Conservation (phyloP, 164 flowering plant species). For the Macadamia tetraphylla region DNA sequence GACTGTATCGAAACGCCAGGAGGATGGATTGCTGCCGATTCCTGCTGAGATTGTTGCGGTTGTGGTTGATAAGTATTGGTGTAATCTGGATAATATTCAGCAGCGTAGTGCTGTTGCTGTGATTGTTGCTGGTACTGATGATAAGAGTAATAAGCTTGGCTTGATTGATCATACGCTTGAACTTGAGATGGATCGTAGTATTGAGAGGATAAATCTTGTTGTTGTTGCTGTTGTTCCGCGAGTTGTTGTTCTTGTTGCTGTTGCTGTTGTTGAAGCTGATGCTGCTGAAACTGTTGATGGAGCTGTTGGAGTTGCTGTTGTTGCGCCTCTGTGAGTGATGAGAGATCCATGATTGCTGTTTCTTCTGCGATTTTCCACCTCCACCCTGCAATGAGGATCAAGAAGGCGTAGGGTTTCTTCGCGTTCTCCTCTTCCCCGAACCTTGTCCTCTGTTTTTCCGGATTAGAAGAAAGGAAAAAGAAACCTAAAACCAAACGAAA, state of each 20-base stretch:
- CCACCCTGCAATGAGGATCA: too few relatives aligned
- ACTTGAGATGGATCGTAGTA: constrained; percentile 25
- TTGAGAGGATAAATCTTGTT: constrained; percentile 14
- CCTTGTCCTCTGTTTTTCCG: too few relatives aligned
- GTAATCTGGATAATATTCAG: constrained; percentile 23
- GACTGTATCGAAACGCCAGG: constrained; percentile 30
- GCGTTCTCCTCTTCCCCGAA: background rate
- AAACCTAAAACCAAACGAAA: too few relatives aligned
- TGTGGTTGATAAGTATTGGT: constrained; percentile 10
- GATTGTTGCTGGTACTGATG: constrained; percentile 10
- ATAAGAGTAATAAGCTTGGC: constrained; percentile 17
- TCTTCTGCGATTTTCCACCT: too few relatives aligned
- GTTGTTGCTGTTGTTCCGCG: background rate
- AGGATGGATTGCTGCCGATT: constrained; percentile 30
- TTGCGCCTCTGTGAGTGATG: constrained; percentile 25
- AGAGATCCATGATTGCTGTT: constrained; percentile 23
- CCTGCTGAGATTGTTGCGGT: constrained; percentile 3
- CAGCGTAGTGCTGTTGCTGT: constrained; percentile 20
- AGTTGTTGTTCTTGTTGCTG: constrained; percentile 15
- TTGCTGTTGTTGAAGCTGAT: constrained; percentile 15
- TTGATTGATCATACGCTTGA: constrained; percentile 23
- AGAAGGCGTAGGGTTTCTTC: background rate
- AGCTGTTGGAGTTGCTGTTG: constrained; percentile 21
- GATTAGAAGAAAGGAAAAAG: too few relatives aligned
- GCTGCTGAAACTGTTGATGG: constrained; percentile 20